Evolutionary conservation across 2,329 filamentous ascomycete species (phyloP), one percentile per base, ranked within the genome.

Genomic region (Cercospora berteroae): DNA sequence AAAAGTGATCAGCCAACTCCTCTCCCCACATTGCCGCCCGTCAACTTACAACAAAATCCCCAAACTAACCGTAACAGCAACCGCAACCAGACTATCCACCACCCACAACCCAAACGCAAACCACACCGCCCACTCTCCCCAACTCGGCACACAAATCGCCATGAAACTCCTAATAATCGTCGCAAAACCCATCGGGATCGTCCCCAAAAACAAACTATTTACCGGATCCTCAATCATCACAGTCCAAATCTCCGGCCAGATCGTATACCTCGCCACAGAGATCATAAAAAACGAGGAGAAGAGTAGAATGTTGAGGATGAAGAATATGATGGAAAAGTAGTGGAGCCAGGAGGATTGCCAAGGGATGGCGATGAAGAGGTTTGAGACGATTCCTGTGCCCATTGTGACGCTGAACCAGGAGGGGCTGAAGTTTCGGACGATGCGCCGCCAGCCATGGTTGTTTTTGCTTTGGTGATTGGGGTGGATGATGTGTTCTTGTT

Each of bases 371-470:
- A 86, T 81, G 18, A 91, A 81, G 20, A 91, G 80, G 44, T 90
- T 84, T 1, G 86, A 86, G 8, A 89, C 86, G 44, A 91, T 86
- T 20, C 89, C 89, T 0, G 89, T 91, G 36, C 89, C 89, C 88
- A 91, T 76, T 27, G 67, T 76, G 10, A 73, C 73, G 50, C 64
- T 67, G 62, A 76, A 76, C 75, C 74, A 75, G 4, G 72, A 73
- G 0, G 73, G 73, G n/a, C 69, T 74, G 67, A 76, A 76, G 64
- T 76, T 76, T 39, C 71, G 70, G n/a, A 76, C 71, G 25, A 74
- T 67, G 9, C 70, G 69, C 42, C 74, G 74, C 73, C 72, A 76
- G 59, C 73, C 72, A 48, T 68, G 63, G 29, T 70, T 42, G 31
- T 68, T 68, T 39, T 65, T 70, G 59, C 23, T 39, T 52, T 56